These are phyloP conservation scores for Acanthamoeba royreba DNA, from an alignment of 208 protist genomes.

Conservation along the genomic window DNA sequence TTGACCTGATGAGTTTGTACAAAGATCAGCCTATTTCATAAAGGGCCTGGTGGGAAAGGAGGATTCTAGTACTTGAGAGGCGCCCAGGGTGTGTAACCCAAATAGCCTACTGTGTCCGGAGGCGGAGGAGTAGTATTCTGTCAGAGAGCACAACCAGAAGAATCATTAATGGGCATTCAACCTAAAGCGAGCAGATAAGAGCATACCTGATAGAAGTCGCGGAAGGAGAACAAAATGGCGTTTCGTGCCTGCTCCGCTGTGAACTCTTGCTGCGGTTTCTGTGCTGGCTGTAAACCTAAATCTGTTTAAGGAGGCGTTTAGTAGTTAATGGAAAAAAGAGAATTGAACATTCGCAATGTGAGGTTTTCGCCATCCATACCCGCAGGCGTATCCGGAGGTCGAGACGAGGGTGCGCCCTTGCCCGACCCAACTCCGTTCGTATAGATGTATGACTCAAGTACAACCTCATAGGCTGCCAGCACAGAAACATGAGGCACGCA, in stretches of 20 bases:
- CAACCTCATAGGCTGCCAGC: not conserved
- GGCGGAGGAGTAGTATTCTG: too few relatives aligned
- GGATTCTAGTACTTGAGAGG: too few relatives aligned
- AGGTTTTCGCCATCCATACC: not conserved
- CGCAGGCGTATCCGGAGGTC: not conserved
- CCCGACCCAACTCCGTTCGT: not conserved
- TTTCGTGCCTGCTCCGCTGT: conserved; percentile 14
- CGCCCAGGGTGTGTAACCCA: conserved; percentile 17
- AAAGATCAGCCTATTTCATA: too few relatives aligned
- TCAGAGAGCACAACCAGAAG: too few relatives aligned
- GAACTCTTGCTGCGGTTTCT: not conserved
- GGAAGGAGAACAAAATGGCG: conserved; percentile 38
- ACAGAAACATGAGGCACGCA: not conserved
- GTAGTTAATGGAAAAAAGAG: not conserved
- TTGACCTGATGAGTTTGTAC: not conserved
- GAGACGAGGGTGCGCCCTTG: not conserved
- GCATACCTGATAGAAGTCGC: not conserved
- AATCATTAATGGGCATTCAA: too few relatives aligned
- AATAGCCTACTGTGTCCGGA: not conserved
- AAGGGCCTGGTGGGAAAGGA: too few relatives aligned
- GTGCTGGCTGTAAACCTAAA: not conserved
- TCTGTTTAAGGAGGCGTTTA: too few relatives aligned
- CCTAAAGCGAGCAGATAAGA: not conserved
- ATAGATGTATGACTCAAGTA: conserved; percentile 42
- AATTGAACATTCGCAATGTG: not conserved